These are phyloP conservation scores for Harringtonia lauricola DNA, from an alignment of 2,329 filamentous ascomycete species.

Conservation along the genomic window DNA sequence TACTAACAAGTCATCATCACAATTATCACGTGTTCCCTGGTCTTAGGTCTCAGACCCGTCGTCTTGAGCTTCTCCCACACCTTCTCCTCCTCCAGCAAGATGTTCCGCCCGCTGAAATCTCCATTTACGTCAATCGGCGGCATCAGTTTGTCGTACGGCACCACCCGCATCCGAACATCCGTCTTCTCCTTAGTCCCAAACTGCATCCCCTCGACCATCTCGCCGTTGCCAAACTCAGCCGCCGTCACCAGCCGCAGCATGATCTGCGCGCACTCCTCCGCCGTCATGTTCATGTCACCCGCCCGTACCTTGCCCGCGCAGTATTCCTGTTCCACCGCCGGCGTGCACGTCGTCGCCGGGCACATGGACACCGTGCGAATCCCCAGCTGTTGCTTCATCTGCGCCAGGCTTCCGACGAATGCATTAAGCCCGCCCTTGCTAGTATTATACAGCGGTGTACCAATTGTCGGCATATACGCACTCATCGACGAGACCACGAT, in stretches of 20 bases:
- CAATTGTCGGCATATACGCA: slow-evolving; percentile 17
- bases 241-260: not conserved
- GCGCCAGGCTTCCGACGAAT: slow-evolving; percentile 10
- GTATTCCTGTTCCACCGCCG: not conserved
- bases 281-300: not conserved
- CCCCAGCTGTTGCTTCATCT: slow-evolving; percentile 6
- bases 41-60: no score
- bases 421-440: slow-evolving; percentile 18
- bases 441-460: slow-evolving; percentile 19
- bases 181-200: not conserved
- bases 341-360: slow-evolving; percentile 2
- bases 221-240: not conserved
- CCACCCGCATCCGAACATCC: not conserved
- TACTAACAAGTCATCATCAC: no score
- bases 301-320: not conserved
- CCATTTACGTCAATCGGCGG: not conserved
- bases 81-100: not conserved
- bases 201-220: not conserved
- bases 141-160: not conserved
- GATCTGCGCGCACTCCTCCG: not conserved
- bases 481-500: slow-evolving; percentile 18
- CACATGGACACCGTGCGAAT: slow-evolving; percentile 12
- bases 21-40: no score
- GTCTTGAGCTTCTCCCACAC: not conserved
- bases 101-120: not conserved